Conservation (phyloP, 306 rosid genomes). For the Trichosanthes truncata region DNA sequence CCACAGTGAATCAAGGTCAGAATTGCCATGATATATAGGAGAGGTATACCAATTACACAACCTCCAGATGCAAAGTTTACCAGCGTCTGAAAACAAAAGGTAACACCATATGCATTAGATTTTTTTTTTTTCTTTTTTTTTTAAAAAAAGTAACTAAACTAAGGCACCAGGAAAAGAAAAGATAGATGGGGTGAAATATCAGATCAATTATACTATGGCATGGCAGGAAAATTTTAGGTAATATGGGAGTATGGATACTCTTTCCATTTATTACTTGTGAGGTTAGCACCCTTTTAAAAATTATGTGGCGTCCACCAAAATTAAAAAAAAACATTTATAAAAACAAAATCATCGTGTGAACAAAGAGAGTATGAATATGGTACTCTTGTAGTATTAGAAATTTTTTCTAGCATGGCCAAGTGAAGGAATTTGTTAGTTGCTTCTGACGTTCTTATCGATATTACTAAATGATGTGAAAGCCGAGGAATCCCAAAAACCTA, state of each 20-base stretch:
- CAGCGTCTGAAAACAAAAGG: slow-evolving; percentile 50
- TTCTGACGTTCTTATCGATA: not conserved
- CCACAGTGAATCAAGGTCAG: slow-evolving; percentile 63
- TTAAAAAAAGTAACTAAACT: not conserved
- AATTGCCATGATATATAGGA: slow-evolving; percentile 45
- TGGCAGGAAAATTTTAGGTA: not conserved
- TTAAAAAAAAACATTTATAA: too few relatives aligned
- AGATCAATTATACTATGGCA: not conserved
- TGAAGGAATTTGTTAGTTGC: too few relatives aligned
- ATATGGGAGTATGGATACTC: too few relatives aligned
- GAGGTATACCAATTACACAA: slow-evolving; percentile 64
- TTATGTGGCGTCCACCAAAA: too few relatives aligned
- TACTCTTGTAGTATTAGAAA: too few relatives aligned
- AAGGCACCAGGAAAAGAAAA: not conserved
- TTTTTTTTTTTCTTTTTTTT: not conserved
- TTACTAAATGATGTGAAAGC: not conserved
- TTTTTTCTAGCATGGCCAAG: too few relatives aligned
- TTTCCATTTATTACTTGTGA: too few relatives aligned
- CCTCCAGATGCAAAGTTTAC: slow-evolving; percentile 87
- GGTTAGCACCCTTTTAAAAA: too few relatives aligned
- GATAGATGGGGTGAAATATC: not conserved
- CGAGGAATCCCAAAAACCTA: not conserved
- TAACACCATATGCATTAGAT: not conserved
- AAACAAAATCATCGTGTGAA: too few relatives aligned
- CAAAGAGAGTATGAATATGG: too few relatives aligned